Evolutionary conservation across 805 yeast genomes (phyloP).

Genomic region (Wilhelminamyces savonicus): DNA sequence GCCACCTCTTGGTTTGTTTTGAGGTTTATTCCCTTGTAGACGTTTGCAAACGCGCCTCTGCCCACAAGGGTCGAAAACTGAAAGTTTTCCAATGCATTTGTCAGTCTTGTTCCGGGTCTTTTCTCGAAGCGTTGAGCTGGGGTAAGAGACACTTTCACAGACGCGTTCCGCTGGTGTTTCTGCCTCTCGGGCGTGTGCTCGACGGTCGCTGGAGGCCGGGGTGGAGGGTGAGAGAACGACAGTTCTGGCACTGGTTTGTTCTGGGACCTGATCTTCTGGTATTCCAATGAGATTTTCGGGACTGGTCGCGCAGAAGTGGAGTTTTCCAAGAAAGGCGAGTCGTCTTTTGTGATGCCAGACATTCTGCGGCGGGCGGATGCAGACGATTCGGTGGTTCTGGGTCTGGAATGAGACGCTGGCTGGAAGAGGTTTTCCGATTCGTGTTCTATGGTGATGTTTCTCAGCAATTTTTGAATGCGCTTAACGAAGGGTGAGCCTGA

Average conservation of each 20-base stretch:
- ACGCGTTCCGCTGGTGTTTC: constrained; percentile 17
- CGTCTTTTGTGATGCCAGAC: constrained; percentile 3
- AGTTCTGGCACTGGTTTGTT: too few species aligned
- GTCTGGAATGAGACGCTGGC: constrained; percentile 1
- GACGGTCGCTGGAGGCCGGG: too few species aligned
- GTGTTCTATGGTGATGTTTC: too few species aligned
- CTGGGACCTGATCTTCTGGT: too few species aligned
- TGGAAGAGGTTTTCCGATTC: too few species aligned
- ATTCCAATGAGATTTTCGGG: too few species aligned
- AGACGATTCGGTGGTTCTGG: neutral
- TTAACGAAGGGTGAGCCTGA: constrained; percentile 26
- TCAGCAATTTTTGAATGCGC: too few species aligned
- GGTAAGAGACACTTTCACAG: constrained; percentile 37
- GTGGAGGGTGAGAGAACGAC: too few species aligned
- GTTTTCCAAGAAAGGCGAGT: constrained; percentile 13
- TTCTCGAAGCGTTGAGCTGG: constrained; percentile 50
- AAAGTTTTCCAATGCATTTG: constrained; percentile 42
- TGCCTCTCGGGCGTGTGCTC: too few species aligned
- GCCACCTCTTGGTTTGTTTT: constrained; percentile 68
- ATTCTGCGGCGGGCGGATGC: neutral
- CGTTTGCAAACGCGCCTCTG: constrained; percentile 87
- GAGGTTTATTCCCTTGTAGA: constrained; percentile 66
- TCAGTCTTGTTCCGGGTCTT: constrained; percentile 29
- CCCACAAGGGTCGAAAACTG: constrained; percentile 64
- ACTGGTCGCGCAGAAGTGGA: neutral